Conservation (phyloP, 1,284 basidiomycete species). For the Testicularia cyperi region DNA sequence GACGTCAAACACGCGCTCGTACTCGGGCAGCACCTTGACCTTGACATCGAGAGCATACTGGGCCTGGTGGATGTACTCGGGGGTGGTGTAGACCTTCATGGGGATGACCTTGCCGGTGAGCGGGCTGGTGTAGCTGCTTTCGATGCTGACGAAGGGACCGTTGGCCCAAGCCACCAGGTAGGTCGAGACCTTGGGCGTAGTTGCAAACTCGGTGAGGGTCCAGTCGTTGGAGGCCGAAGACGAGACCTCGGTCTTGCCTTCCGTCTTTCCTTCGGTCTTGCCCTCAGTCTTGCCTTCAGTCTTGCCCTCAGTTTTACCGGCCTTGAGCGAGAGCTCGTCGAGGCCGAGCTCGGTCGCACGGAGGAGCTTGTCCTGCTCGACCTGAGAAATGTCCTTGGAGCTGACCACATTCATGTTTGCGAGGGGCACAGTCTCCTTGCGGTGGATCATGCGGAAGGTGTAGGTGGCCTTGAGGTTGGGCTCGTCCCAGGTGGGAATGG, state of each 20-base stretch:
- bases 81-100: conserved; percentile 79
- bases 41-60: conserved; percentile 82
- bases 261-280: conserved; percentile 37
- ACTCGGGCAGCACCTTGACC: conserved; percentile 80
- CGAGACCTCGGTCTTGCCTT: conserved; percentile 28
- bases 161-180: conserved; percentile 91
- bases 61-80: conserved; percentile 79
- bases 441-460: conserved; percentile 78
- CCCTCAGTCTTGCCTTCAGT: conserved; percentile 39
- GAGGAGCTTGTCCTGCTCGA: conserved; percentile 51
- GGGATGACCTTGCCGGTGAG: conserved; percentile 79
- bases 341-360: conserved; percentile 69
- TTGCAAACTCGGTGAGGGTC: conserved; percentile 58
- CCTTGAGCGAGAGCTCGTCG: conserved; percentile 64
- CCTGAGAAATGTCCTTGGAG: conserved; percentile 33
- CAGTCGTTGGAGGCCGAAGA: conserved; percentile 50
- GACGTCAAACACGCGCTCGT: conserved; percentile 84
- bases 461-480: conserved; percentile 88
- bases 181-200: conserved; percentile 71
- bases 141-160: conserved; percentile 74
- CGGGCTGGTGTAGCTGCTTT: conserved; percentile 77
- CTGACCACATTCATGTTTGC: conserved; percentile 73
- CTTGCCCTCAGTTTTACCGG: conserved; percentile 60
- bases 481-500: conserved; percentile 77
- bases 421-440: conserved; percentile 68